A percentile compares a stretch with the other conserved stretches of the same genome.
These are phyloP conservation scores for Torulaspora globosa DNA, from an alignment of 1,139 yeast species.

Conservation along the genomic window DNA sequence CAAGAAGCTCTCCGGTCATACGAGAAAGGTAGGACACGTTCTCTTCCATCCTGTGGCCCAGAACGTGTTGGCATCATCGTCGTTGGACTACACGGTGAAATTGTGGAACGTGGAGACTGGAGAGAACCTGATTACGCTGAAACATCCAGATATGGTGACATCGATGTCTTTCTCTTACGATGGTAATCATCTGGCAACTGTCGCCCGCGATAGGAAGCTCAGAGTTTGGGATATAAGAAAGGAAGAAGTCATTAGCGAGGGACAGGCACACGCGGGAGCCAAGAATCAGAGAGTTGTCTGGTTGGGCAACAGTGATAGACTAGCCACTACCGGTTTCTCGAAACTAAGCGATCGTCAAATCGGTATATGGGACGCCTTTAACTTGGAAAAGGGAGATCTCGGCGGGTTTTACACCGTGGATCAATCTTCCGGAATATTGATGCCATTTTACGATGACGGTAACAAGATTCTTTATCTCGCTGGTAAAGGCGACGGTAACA, in stretches of 20 bases:
- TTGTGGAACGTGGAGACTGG: conserved; percentile 85
- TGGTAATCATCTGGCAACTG: conserved; percentile 81
- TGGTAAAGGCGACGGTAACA: conserved; percentile 98
- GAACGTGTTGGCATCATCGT: conserved; percentile 81
- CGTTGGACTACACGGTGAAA: conserved; percentile 85
- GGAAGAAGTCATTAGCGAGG: conserved; percentile 73
- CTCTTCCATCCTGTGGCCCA: conserved; percentile 84
- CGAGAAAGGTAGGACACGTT: conserved; percentile 91
- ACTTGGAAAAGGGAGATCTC: conserved; percentile 74
- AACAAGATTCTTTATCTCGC: conserved; percentile 81
- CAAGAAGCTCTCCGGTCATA: conserved; percentile 74
- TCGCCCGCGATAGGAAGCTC: conserved; percentile 86
- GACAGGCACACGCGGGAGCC: conserved; percentile 89
- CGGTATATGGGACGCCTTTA: conserved; percentile 83
- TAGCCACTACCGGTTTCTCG: conserved; percentile 94
- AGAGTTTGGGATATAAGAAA: conserved; percentile 87
- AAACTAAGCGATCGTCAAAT: conserved; percentile 90
- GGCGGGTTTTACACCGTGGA: conserved; percentile 85
- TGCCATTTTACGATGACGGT: conserved; percentile 83
- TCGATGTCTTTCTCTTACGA: conserved; percentile 86
- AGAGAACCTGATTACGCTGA: conserved; percentile 63
- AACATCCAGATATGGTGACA: conserved; percentile 85
- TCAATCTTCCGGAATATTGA: conserved; percentile 85
- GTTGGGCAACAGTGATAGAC: conserved; percentile 81
- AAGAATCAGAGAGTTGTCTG: conserved; percentile 83